Base-by-base conservation (phyloP, 768 basidiomycete genomes). In the Polyporus arcularius region DNA sequence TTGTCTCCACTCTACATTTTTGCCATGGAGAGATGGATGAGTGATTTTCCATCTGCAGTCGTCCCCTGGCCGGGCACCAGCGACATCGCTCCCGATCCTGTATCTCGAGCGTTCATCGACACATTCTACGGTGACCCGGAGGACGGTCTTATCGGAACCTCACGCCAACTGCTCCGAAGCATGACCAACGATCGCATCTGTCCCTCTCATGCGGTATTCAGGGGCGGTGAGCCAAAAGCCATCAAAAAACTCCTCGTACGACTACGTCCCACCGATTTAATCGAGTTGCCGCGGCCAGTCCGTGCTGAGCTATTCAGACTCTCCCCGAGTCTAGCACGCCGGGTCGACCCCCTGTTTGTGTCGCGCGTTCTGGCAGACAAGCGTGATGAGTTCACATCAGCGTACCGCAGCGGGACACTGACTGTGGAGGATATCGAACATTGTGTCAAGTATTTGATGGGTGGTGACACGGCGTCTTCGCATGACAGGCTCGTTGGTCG, bases 1-100 rank as follows among this genome's bases (percentile, higher is more conserved):
- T 64, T 79, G 5, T 78, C 80, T 0, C 70, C 67, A 0, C 53
- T 81, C 1, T 82, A 81, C 54, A 57, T 77, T 16, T 74, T 65
- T 31, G 68, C 82, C 26, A 66, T 82, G 32, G 76, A 78, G 32
- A 65, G 62, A 14, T 62, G 73, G 48, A 68, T 32, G 62, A 53
- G 2, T 72, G 77, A 59, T 51, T 53, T 26, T 53, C 58, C 7
- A 21, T 11, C 79, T 76, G 71, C 81, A 79, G 79, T 78, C 78
- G 18, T 70, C 68, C 9, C 68, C 62, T 58, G 49, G 38, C 38
- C 30, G 10, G 35, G 49, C 40, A 38, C 12, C 46, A 48, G 21
- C 8, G 26, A 26, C n/a, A 14, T 6, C 8, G 8, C 21, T 28
- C 26, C 12, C 14, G 55, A 61, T 51, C 16, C 31, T 7, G 6